Percentiles rank a stretch among this genome's conserved stretches.
phyloP scores from a whole-genome alignment of 805 yeast species.

The Phaffomyces opuntiae region DNA sequence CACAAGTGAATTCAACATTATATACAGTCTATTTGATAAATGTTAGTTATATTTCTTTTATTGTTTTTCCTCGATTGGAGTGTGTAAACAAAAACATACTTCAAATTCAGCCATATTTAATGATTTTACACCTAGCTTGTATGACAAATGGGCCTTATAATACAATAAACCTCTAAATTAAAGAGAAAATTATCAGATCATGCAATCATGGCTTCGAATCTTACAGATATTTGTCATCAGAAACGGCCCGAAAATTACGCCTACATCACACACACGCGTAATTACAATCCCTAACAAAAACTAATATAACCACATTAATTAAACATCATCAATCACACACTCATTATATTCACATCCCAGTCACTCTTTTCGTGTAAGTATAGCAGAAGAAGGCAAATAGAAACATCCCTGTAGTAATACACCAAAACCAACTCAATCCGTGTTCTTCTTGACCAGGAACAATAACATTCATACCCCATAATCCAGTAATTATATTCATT shows the following conservation, averaged over 20 bases:
- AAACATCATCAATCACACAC: not conserved
- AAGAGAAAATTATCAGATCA: not conserved
- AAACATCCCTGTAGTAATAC: slow-evolving; percentile 40
- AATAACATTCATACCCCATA: slow-evolving; percentile 98
- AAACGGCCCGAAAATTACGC: not conserved
- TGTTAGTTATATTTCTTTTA: not conserved
- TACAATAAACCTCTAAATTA: not conserved
- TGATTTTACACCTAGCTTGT: not conserved
- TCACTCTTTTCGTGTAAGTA: slow-evolving; percentile 39
- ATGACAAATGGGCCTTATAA: too few relatives aligned
- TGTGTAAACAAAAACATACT: not conserved
- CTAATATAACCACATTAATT: not conserved
- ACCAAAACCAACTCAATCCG: slow-evolving; percentile 61
- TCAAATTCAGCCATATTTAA: slow-evolving; percentile 4
- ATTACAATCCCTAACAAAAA: not conserved
- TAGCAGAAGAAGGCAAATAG: slow-evolving; percentile 41
- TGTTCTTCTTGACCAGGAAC: slow-evolving; percentile 85
- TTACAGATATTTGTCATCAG: not conserved
- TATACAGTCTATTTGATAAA: slow-evolving; percentile 42
- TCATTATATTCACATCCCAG: slow-evolving; percentile 21
- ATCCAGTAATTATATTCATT: slow-evolving; percentile 88
- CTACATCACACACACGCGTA: not conserved
- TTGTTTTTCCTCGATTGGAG: too few relatives aligned
- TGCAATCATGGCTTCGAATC: not conserved
- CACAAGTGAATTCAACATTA: slow-evolving; percentile 81